Evolutionary conservation across 2,329 filamentous ascomycete genomes (phyloP).

Genomic region (Aspergillus intermedius): DNA sequence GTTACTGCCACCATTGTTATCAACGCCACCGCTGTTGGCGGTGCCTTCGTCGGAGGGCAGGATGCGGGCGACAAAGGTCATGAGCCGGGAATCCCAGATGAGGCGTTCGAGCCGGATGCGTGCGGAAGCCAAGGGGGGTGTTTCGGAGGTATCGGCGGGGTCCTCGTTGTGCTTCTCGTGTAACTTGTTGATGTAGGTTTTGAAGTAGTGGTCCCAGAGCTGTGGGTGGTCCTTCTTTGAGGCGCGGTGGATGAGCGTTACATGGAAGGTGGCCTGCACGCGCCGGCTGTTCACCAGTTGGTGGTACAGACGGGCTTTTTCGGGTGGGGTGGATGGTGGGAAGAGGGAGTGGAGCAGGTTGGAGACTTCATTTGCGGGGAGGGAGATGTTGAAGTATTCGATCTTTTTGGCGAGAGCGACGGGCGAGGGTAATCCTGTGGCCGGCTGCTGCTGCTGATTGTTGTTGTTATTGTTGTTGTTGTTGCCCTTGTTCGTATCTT

Average conservation of each 20-base stretch:
- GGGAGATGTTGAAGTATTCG: slow-evolving; percentile 59
- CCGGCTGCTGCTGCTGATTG: slow-evolving; percentile 8
- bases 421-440: slow-evolving; percentile 16
- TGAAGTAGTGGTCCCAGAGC: slow-evolving; percentile 67
- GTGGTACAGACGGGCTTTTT: slow-evolving; percentile 62
- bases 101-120: slow-evolving; percentile 57
- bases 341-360: slow-evolving; percentile 66
- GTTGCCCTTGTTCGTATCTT: slow-evolving; percentile 24
- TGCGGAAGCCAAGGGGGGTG: slow-evolving; percentile 27
- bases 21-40: slow-evolving; percentile 19
- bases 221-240: slow-evolving; percentile 54
- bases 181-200: slow-evolving; percentile 47
- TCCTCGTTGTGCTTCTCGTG: slow-evolving; percentile 15
- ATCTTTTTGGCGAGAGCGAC: slow-evolving; percentile 47
- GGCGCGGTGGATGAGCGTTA: slow-evolving; percentile 83
- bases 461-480: slow-evolving; percentile 10
- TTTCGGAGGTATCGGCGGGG: slow-evolving; percentile 13
- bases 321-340: slow-evolving; percentile 43
- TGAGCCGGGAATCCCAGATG: slow-evolving; percentile 78
- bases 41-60: slow-evolving; percentile 36
- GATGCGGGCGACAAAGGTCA: slow-evolving; percentile 82
- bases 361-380: slow-evolving; percentile 48
- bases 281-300: slow-evolving; percentile 67
- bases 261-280: slow-evolving; percentile 80
- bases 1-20: no score